These are phyloP conservation scores for Halenospora varia DNA, from an alignment of 495 filamentous ascomycete species.

Conservation along the genomic window DNA sequence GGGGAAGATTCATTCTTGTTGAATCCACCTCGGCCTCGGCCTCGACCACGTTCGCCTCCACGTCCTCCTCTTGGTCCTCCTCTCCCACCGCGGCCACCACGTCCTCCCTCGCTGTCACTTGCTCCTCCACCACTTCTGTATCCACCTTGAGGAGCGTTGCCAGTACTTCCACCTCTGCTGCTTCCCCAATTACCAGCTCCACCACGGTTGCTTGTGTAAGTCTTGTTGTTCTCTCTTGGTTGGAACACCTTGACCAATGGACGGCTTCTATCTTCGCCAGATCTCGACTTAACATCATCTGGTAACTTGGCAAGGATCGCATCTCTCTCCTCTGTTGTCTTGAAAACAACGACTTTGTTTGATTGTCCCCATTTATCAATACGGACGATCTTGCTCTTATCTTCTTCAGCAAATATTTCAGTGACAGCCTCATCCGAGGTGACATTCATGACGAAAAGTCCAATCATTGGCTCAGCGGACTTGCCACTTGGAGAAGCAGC, in stretches of 20 bases:
- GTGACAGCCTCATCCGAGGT: slow-evolving; percentile 73
- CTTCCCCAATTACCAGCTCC: slow-evolving; percentile 70
- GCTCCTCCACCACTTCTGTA: slow-evolving; percentile 68
- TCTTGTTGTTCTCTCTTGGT: slow-evolving; percentile 46
- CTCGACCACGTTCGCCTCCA: slow-evolving; percentile 48
- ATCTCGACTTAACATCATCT: slow-evolving; percentile 65
- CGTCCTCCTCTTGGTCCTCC: slow-evolving; percentile 56
- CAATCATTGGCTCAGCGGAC: slow-evolving; percentile 52
- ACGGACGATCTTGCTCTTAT: slow-evolving; percentile 70
- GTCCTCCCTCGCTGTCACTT: slow-evolving; percentile 75
- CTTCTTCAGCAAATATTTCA: slow-evolving; percentile 75
- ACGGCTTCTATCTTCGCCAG: slow-evolving; percentile 61
- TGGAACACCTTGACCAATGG: slow-evolving; percentile 79
- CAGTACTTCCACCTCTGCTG: slow-evolving; percentile 55
- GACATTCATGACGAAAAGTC: slow-evolving; percentile 79
- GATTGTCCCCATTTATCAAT: slow-evolving; percentile 72
- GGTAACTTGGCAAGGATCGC: slow-evolving; percentile 68
- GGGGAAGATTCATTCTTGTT: slow-evolving; percentile 47
- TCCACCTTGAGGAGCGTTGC: slow-evolving; percentile 52
- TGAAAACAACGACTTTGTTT: slow-evolving; percentile 80
- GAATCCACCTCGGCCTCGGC: slow-evolving; percentile 58
- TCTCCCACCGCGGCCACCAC: slow-evolving; percentile 58
- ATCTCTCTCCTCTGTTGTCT: slow-evolving; percentile 70
- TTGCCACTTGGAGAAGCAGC: slow-evolving; percentile 44
- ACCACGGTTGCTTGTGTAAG: slow-evolving; percentile 46